phyloP scores from a whole-genome alignment of 139 green algal species.

The Tetradesmus lagerheimii region DNA sequence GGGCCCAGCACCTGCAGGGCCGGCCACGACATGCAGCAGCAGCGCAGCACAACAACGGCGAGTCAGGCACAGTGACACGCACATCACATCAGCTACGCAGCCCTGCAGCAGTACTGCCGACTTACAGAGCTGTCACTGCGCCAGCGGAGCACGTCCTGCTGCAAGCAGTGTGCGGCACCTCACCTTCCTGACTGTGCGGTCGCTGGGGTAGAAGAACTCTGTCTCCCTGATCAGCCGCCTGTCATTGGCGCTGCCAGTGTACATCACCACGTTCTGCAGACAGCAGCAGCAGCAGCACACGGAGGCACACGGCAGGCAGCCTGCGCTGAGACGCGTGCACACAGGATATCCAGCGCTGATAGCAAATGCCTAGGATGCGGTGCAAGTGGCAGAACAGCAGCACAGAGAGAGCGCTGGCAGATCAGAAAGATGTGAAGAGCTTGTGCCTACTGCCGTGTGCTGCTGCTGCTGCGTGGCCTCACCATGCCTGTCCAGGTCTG shows the following conservation, averaged over 20 bases:
- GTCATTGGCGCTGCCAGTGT: conserved; percentile 73
- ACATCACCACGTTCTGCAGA: conserved; percentile 85
- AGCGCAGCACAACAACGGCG: not conserved
- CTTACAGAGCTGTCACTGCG: too few relatives aligned
- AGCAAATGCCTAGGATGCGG: too few relatives aligned
- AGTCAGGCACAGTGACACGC: not conserved
- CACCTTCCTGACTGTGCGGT: conserved; percentile 9
- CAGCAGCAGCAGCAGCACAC: conserved; percentile 7
- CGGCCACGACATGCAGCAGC: not conserved
- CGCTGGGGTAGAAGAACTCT: conserved; percentile 70
- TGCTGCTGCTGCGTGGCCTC: not conserved
- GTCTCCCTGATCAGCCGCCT: conserved; percentile 72
- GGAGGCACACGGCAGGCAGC: not conserved
- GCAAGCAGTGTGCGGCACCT: not conserved
- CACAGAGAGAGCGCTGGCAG: too few relatives aligned
- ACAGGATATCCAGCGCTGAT: too few relatives aligned
- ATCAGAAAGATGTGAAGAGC: too few relatives aligned
- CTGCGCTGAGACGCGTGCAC: not conserved
- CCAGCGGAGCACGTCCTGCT: too few relatives aligned
- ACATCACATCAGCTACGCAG: not conserved
- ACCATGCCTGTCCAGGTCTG: conserved; percentile 92
- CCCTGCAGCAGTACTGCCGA: too few relatives aligned
- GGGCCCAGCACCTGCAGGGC: conserved; percentile 27
- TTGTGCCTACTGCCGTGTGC: not conserved
- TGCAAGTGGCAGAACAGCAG: too few relatives aligned